Percentiles rank a stretch among this genome's conserved stretches.
phyloP scores from a whole-genome alignment of 306 rosid species.

The Hippophae rhamnoides region DNA sequence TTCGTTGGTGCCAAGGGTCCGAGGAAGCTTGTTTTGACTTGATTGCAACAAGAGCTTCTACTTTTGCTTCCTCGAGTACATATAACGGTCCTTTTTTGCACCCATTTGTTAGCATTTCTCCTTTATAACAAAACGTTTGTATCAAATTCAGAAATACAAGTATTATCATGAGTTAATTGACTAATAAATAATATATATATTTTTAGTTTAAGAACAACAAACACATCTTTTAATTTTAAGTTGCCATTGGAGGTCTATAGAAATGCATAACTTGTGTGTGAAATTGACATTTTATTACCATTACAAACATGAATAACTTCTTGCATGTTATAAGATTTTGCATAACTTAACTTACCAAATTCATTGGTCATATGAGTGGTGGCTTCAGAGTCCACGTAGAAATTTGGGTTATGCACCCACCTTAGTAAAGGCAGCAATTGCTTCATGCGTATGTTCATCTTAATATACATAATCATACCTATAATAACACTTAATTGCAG shows the following conservation, averaged over 20 bases:
- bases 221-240: too few species aligned
- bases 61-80: neutral
- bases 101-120: neutral
- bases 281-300: too few species aligned
- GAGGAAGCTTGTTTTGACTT: neutral
- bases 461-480: constrained; percentile 1
- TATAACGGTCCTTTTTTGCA: neutral
- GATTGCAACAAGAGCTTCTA: neutral
- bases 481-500: neutral
- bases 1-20: neutral
- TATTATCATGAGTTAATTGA: too few species aligned
- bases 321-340: too few species aligned
- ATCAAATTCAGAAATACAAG: neutral
- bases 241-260: too few species aligned
- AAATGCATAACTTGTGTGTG: too few species aligned
- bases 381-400: neutral
- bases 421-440: neutral
- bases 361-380: neutral
- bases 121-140: constrained; percentile 6
- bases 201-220: too few species aligned
- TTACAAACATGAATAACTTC: too few species aligned
- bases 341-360: too few species aligned
- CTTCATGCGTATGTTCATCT: neutral
- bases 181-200: too few species aligned
- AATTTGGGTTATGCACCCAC: neutral